A percentile compares a stretch with the other conserved stretches of the same genome.
Conservation (phyloP, 2,329 filamentous ascomycete genomes). For the Tolypocladium album region DNA sequence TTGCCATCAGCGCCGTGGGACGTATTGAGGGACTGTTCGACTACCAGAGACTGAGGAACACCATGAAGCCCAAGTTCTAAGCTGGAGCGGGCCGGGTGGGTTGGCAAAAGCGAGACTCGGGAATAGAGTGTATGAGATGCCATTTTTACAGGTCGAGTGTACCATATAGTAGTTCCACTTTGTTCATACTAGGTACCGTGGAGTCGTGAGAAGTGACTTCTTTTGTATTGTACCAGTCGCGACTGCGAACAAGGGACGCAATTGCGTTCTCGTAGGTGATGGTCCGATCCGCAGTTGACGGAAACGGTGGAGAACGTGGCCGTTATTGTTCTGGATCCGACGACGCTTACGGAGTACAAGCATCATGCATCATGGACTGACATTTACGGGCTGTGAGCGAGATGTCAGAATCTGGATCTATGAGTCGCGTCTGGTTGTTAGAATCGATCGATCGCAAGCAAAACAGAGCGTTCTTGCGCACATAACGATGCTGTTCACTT, state of each 20-base stretch:
- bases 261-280: not conserved
- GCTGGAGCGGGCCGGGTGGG: constrained; percentile 15
- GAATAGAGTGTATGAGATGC: constrained; percentile 48
- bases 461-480: not conserved
- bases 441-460: too few species aligned
- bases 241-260: not conserved
- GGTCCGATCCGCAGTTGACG: not conserved
- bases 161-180: constrained; percentile 35
- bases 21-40: constrained; percentile 78
- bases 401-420: not conserved
- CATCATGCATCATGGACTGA: not conserved
- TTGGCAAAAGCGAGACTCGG: constrained; percentile 27
- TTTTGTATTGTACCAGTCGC: constrained; percentile 1
- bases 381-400: not conserved
- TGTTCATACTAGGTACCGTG: constrained; percentile 23
- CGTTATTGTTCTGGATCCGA: not conserved
- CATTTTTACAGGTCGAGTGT: constrained; percentile 39
- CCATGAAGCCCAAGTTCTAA: constrained; percentile 75
- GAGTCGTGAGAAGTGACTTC: constrained; percentile 17
- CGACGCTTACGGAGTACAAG: not conserved
- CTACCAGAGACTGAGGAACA: constrained; percentile 69
- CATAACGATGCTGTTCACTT: not conserved
- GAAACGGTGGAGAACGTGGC: not conserved
- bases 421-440: not conserved
- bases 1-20: constrained; percentile 88